A percentile compares a stretch with the other conserved stretches of the same genome.
Evolutionary conservation across 176 grass and related monocot genomes (phyloP).

Genomic region (Oryza australiensis): DNA sequence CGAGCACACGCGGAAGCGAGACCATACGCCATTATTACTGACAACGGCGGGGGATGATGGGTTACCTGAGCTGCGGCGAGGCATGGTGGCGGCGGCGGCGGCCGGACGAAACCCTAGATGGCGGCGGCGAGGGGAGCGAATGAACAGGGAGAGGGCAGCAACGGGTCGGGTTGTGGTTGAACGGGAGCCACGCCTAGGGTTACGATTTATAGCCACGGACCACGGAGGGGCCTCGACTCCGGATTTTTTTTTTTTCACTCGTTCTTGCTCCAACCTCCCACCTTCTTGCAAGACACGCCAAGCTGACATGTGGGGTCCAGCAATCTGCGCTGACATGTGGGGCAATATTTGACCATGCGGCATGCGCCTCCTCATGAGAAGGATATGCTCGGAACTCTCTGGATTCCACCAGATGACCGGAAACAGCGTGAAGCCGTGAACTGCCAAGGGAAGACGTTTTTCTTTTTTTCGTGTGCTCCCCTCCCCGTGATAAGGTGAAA

Average conservation of each 20-base stretch:
- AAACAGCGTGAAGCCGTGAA: background rate
- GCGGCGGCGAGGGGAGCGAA: background rate
- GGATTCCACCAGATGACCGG: background rate
- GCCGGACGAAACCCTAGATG: slow-evolving; percentile 60
- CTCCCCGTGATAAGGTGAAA: background rate
- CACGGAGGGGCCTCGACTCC: no score
- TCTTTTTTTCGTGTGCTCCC: background rate
- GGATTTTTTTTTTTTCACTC: background rate
- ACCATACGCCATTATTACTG: background rate
- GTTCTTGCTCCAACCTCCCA: background rate
- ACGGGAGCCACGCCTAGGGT: slow-evolving; percentile 1
- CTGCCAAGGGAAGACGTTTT: background rate
- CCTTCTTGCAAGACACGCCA: background rate
- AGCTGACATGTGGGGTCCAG: background rate
- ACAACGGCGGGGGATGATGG: background rate
- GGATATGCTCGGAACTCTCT: background rate
- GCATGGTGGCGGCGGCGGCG: slow-evolving; percentile 43
- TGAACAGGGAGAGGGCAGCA: background rate
- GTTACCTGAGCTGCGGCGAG: slow-evolving; percentile 71
- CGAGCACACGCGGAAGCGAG: background rate
- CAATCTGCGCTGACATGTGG: background rate
- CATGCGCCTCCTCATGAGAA: no score
- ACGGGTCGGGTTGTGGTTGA: background rate
- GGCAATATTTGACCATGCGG: background rate
- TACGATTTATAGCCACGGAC: slow-evolving; percentile 37